A percentile compares a stretch with the other conserved stretches of the same genome.
Evolutionary conservation across 176 grass and related monocot genomes (phyloP).

Genomic region (Oryza punctata): DNA sequence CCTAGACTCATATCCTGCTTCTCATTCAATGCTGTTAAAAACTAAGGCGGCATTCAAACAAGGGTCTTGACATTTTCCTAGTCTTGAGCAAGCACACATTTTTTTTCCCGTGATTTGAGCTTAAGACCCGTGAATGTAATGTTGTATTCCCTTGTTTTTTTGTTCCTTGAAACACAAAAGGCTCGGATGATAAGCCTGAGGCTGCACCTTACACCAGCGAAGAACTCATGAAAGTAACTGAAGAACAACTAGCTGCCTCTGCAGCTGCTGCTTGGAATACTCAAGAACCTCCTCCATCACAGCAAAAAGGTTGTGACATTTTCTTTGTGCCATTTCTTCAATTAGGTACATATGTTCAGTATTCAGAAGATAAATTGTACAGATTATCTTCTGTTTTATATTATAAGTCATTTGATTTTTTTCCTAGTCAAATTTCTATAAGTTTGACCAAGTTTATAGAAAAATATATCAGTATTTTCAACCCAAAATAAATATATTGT

Average conservation of each 20-base stretch:
- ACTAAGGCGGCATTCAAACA: background rate
- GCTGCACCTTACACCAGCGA: conserved; percentile 61
- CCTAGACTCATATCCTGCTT: background rate
- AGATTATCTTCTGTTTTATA: background rate
- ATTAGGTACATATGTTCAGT: background rate
- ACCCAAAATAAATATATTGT: no score
- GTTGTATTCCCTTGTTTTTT: background rate
- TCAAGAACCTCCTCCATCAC: conserved; percentile 20
- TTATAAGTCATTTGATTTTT: no score
- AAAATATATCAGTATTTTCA: no score
- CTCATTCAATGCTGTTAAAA: background rate
- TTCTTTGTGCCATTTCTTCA: conserved; percentile 21
- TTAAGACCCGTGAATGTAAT: conserved; percentile 12
- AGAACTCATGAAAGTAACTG: conserved; percentile 86
- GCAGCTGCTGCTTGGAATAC: conserved; percentile 45
- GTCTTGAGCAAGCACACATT: background rate
- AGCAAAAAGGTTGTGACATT: conserved; percentile 54
- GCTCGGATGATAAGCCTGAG: conserved; percentile 68
- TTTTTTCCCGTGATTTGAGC: background rate
- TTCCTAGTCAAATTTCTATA: no score
- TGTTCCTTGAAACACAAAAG: background rate
- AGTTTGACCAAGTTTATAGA: no score
- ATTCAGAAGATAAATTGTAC: background rate
- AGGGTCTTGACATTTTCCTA: background rate
- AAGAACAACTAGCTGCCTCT: conserved; percentile 73